Percentiles rank a stretch among this genome's conserved stretches.
phyloP scores from a whole-genome alignment of 768 basidiomycete genomes.

The Russula lepida region DNA sequence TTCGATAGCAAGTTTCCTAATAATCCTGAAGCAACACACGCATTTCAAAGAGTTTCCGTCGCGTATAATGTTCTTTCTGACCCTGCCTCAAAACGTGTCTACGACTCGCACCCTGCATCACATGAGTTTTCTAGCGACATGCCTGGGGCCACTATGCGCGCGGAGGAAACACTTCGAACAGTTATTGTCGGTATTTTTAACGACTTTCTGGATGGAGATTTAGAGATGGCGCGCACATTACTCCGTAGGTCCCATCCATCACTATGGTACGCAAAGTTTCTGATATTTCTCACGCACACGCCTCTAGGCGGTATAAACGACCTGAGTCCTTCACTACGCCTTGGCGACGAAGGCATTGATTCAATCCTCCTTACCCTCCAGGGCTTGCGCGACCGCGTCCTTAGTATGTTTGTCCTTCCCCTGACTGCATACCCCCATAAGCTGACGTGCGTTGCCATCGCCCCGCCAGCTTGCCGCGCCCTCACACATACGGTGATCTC shows the following conservation, averaged over 20 bases:
- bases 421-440: neutral
- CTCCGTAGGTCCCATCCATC: slow-evolving; percentile 44
- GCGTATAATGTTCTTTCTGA: slow-evolving; percentile 77
- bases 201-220: slow-evolving; percentile 79
- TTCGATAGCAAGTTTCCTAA: slow-evolving; percentile 64
- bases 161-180: slow-evolving; percentile 72
- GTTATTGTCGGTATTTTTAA: slow-evolving; percentile 69
- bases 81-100: slow-evolving; percentile 56
- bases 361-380: slow-evolving; percentile 63
- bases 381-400: slow-evolving; percentile 61
- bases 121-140: slow-evolving; percentile 44
- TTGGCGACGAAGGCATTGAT: slow-evolving; percentile 74
- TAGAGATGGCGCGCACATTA: slow-evolving; percentile 73
- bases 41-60: slow-evolving; percentile 80
- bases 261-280: neutral
- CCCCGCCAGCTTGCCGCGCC: slow-evolving; percentile 56
- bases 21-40: slow-evolving; percentile 67
- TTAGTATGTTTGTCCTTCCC: slow-evolving; percentile 41
- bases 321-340: slow-evolving; percentile 65
- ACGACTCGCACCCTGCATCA: slow-evolving; percentile 49
- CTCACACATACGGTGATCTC: slow-evolving; percentile 67
- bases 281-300: neutral
- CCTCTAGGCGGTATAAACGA: slow-evolving; percentile 63
- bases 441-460: slow-evolving; percentile 9
- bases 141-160: slow-evolving; percentile 43